Evolutionary conservation across 2,329 filamentous ascomycete genomes (phyloP).

Genomic region (Fusarium compactum): DNA sequence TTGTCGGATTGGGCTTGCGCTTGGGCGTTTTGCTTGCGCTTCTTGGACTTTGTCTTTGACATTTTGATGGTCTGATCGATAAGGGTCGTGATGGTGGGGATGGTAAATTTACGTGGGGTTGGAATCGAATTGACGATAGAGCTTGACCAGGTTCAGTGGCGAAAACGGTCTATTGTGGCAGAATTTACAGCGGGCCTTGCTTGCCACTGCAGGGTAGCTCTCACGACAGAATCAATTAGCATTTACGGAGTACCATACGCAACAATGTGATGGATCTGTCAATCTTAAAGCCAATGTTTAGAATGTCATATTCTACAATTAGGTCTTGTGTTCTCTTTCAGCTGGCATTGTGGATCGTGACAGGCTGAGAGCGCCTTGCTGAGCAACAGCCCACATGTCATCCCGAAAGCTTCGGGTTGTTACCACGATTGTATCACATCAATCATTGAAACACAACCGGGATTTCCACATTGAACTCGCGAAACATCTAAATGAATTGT

Average conservation of each 20-base stretch:
- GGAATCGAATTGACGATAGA: neutral
- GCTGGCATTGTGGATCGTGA: neutral
- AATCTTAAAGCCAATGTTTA: neutral
- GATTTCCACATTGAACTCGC: fast-evolving
- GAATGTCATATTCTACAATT: neutral
- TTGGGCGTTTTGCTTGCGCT: conserved; percentile 57
- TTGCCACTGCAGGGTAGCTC: conserved; percentile 1
- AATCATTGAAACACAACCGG: neutral
- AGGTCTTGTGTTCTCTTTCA: neutral
- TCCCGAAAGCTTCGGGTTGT: neutral
- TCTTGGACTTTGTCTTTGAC: conserved; percentile 60
- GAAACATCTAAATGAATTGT: neutral
- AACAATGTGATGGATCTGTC: neutral
- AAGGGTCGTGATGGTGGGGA: conserved; percentile 13
- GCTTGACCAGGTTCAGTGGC: conserved; percentile 16
- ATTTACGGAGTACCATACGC: neutral
- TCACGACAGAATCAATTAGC: neutral
- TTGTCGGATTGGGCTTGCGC: conserved; percentile 51
- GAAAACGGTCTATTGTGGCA: conserved; percentile 23
- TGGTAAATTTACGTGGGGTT: conserved; percentile 25
- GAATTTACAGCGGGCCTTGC: neutral
- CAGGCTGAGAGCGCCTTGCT: neutral
- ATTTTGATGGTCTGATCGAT: conserved; percentile 44
- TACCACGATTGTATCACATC: no score
- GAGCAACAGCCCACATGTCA: neutral